These are phyloP conservation scores for Podaxis pistillaris DNA, from an alignment of 768 basidiomycete genomes.

Conservation along the genomic window DNA sequence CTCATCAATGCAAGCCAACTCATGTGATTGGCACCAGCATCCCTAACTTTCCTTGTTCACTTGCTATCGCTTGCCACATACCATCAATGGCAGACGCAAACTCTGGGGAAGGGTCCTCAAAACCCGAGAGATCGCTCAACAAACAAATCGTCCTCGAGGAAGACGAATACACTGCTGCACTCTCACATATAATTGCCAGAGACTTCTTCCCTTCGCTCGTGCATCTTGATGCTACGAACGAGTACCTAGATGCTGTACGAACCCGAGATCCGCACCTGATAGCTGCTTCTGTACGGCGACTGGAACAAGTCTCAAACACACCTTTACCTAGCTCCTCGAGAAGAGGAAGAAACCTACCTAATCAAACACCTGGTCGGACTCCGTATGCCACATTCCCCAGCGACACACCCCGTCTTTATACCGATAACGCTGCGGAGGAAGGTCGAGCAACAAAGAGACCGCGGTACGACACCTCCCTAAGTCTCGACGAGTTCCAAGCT, in stretches of 20 bases:
- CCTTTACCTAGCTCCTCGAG: conserved; percentile 35
- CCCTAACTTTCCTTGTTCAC: not conserved
- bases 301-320: conserved; percentile 61
- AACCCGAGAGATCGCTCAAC: conserved; percentile 59
- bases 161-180: conserved; percentile 90
- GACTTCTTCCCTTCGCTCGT: conserved; percentile 97
- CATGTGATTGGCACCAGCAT: not conserved
- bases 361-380: conserved; percentile 58
- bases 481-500: conserved; percentile 85
- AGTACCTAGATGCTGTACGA: conserved; percentile 77
- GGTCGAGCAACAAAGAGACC: conserved; percentile 51
- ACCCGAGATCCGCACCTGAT: conserved; percentile 79
- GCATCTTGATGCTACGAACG: conserved; percentile 85
- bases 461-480: conserved; percentile 59
- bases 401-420: conserved; percentile 56
- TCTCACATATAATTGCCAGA: conserved; percentile 91
- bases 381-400: conserved; percentile 58
- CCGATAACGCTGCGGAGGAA: conserved; percentile 31
- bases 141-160: conserved; percentile 78
- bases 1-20: not conserved
- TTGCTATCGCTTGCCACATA: not conserved
- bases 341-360: conserved; percentile 26
- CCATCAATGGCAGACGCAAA: conserved; percentile 18
- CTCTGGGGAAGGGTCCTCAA: conserved; percentile 18
- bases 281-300: conserved; percentile 67